Evolutionary conservation across 2,329 filamentous ascomycete genomes (phyloP).

Genomic region (Cladosporium phlei): DNA sequence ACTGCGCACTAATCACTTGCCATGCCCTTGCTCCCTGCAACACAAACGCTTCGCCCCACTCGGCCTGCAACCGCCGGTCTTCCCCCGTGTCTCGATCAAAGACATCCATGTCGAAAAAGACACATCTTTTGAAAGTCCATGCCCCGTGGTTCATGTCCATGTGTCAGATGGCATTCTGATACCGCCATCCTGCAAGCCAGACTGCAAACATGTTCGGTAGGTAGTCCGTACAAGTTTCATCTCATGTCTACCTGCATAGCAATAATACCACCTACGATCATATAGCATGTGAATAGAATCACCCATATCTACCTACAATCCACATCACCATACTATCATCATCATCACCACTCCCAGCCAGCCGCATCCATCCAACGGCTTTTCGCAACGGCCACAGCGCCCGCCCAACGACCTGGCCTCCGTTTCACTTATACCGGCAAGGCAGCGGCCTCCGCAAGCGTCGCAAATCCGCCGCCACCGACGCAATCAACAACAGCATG

Average conservation of each 20-base stretch:
- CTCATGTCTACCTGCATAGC: too few species aligned
- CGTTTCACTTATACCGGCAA: constrained; percentile 3
- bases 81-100: constrained; percentile 1
- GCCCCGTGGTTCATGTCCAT: background rate
- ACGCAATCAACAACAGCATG: background rate
- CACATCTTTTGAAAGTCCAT: too few species aligned
- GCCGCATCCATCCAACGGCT: background rate
- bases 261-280: background rate
- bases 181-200: background rate
- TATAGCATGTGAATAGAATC: too few species aligned
- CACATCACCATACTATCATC: too few species aligned
- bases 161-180: background rate
- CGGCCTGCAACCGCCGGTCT: background rate
- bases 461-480: constrained; percentile 5
- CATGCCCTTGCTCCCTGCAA: constrained; percentile 4
- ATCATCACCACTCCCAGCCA: background rate
- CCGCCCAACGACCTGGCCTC: background rate
- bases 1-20: too few species aligned
- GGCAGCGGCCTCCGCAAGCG: too few species aligned
- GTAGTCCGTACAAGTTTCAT: too few species aligned
- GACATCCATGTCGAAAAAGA: background rate
- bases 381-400: constrained; percentile 6
- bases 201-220: background rate
- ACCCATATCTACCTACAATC: too few species aligned
- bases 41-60: constrained; percentile 1